These are phyloP conservation scores for Globisporangium megalacanthum DNA, from an alignment of 352 stramenopile genomes.

Conservation along the genomic window DNA sequence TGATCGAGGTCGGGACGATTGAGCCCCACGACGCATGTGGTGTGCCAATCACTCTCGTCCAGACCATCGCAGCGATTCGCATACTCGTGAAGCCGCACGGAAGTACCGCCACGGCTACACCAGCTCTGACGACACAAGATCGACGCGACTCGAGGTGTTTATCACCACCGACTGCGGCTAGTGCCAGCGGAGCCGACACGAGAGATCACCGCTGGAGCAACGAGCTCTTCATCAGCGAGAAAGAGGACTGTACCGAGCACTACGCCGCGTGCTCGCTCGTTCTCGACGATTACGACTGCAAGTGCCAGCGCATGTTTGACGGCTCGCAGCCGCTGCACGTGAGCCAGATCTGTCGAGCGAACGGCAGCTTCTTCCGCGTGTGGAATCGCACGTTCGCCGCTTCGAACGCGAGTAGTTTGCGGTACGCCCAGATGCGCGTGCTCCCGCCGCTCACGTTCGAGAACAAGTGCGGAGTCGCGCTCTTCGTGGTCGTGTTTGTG, in stretches of 20 bases:
- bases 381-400: slow-evolving; percentile 57
- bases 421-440: slow-evolving; percentile 66
- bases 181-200: slow-evolving; percentile 3
- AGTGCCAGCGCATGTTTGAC: slow-evolving; percentile 77
- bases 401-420: slow-evolving; percentile 55
- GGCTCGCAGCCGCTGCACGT: slow-evolving; percentile 65
- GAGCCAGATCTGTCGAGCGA: slow-evolving; percentile 60
- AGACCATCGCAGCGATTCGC: slow-evolving; percentile 43
- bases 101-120: neutral
- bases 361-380: slow-evolving; percentile 67
- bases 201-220: slow-evolving; percentile 79
- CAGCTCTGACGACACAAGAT: neutral
- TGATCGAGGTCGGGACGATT: slow-evolving; percentile 56
- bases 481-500: slow-evolving; percentile 67
- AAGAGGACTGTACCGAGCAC: slow-evolving; percentile 49
- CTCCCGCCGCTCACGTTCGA: slow-evolving; percentile 64
- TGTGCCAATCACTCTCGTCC: slow-evolving; percentile 61
- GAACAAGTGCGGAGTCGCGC: slow-evolving; percentile 70
- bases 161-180: neutral
- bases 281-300: slow-evolving; percentile 67
- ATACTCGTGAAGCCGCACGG: slow-evolving; percentile 60
- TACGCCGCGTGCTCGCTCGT: slow-evolving; percentile 62
- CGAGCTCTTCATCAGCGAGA: slow-evolving; percentile 68
- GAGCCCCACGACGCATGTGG: slow-evolving; percentile 56
- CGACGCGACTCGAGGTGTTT: neutral